Evolutionary conservation across 2,329 filamentous ascomycete genomes (phyloP).

Genomic region (Epichloe bromicola): DNA sequence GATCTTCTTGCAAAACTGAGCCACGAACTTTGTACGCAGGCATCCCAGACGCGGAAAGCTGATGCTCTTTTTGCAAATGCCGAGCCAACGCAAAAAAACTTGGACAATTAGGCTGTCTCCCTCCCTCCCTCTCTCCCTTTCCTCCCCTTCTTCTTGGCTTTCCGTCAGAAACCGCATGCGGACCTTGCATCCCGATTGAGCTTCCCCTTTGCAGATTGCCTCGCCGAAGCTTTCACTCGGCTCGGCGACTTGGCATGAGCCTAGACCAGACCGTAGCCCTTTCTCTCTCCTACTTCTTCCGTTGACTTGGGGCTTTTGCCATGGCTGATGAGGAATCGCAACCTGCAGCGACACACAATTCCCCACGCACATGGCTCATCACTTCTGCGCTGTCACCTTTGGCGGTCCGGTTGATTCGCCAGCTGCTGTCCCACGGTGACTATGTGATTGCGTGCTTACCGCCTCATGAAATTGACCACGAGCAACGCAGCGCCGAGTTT

Average conservation of each 20-base stretch:
- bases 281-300: neutral
- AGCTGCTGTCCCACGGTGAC: constrained; percentile 82
- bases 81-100: too few species aligned
- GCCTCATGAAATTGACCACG: constrained; percentile 65
- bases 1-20: too few species aligned
- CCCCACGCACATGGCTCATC: constrained; percentile 83
- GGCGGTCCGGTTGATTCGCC: constrained; percentile 66
- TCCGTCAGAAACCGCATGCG: neutral
- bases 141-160: neutral
- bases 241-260: too few species aligned
- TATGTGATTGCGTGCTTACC: constrained; percentile 76
- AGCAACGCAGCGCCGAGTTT: constrained; percentile 64
- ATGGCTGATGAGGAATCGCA: constrained; percentile 20
- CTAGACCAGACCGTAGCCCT: too few species aligned
- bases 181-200: neutral
- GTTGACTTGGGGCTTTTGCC: constrained; percentile 2
- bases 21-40: too few species aligned
- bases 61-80: too few species aligned
- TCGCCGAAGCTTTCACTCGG: neutral
- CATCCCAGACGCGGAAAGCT: too few species aligned
- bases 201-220: neutral
- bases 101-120: too few species aligned
- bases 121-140: too few species aligned
- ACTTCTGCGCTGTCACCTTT: constrained; percentile 78
- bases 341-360: constrained; percentile 48